phyloP scores from a whole-genome alignment of 1,284 basidiomycete species.

The Ceratobasidium sp. region DNA sequence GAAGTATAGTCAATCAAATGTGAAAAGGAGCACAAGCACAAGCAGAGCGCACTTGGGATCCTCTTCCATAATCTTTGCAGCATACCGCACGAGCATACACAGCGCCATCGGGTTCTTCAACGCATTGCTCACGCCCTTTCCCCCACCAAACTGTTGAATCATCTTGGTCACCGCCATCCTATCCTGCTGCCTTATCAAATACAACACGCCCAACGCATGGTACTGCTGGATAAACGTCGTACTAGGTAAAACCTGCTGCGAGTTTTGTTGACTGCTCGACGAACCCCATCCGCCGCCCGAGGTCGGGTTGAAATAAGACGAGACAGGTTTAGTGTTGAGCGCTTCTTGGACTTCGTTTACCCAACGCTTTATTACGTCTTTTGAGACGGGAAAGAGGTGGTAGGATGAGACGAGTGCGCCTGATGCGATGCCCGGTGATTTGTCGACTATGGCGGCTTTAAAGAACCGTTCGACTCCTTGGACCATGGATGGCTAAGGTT shows the following conservation, averaged over 20 bases:
- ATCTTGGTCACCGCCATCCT: conserved; percentile 99
- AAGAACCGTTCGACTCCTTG: conserved; percentile 99
- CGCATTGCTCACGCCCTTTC: conserved; percentile 81
- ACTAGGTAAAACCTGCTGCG: conserved; percentile 85
- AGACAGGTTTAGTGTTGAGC: conserved; percentile 88
- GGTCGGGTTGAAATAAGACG: conserved; percentile 72
- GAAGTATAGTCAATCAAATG: conserved; percentile 13
- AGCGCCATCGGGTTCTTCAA: conserved; percentile 98
- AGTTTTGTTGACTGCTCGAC: conserved; percentile 63
- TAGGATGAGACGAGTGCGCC: conserved; percentile 98
- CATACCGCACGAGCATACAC: conserved; percentile 98
- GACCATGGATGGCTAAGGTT: conserved; percentile 90
- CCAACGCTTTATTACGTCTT: conserved; percentile 98
- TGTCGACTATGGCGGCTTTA: conserved; percentile 99
- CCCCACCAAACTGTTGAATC: conserved; percentile 96
- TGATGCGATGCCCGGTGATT: conserved; percentile 94
- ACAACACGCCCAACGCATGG: conserved; percentile 94
- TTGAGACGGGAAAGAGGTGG: conserved; percentile 93
- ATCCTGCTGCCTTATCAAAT: conserved; percentile 96
- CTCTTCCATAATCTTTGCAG: conserved; percentile 97
- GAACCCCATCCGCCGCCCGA: conserved; percentile 62
- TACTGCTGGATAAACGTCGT: conserved; percentile 97
- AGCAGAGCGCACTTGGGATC: conserved; percentile 86
- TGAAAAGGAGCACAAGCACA: conserved; percentile 16
- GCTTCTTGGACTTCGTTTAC: conserved; percentile 99